Evolutionary conservation across 192 early-diverging fungal genomes (phyloP), one percentile per base, ranked within the genome.

Genomic region (Dissophora globulifera): DNA sequence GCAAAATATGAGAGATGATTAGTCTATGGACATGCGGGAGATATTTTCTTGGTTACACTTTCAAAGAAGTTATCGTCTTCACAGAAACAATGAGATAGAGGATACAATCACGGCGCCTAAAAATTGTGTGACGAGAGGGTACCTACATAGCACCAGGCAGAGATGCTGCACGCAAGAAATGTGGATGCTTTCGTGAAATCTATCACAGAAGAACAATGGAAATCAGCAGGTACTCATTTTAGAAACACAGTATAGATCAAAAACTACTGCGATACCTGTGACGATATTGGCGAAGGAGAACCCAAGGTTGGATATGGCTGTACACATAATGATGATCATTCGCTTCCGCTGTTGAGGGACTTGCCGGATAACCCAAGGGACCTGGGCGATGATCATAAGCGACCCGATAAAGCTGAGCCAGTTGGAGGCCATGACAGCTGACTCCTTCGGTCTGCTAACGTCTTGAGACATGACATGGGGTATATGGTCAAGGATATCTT

Each of bases 131-230:
- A 17, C 4, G 43, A 38, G 13, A 7, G 9, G 3, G 1, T 7
- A 6, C 63, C 57, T 67, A 76, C 72, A 62, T 76, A 76, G 46
- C 72, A 76, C 72, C 72, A 76, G 12, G 63, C 72, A 16, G 63
- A 65, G 16, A 76, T 4, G 15, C 29, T 62, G 23, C 72, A 76
- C 17, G 12, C 29, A 0, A 26, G 25, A 27, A 5, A 10, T 16
- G 45, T 16, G 7, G 35, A 22, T 23, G 58, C 45, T 3, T 27
- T 2, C 0, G 58, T 47, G 29, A 47, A 32, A 23, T 76, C 72
- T 76, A 61, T 51, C 26, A 29, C 20, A 31, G 2, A n/a, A n/a
- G n/a, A n/a, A n/a, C n/a, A n/a, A n/a, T n/a, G n/a, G n/a, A n/a
- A n/a, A n/a, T n/a, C n/a, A n/a, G n/a, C n/a, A n/a, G n/a, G n/a